phyloP scores from a whole-genome alignment of 108 stramenopile species.

The Fragilaria crotonensis region DNA sequence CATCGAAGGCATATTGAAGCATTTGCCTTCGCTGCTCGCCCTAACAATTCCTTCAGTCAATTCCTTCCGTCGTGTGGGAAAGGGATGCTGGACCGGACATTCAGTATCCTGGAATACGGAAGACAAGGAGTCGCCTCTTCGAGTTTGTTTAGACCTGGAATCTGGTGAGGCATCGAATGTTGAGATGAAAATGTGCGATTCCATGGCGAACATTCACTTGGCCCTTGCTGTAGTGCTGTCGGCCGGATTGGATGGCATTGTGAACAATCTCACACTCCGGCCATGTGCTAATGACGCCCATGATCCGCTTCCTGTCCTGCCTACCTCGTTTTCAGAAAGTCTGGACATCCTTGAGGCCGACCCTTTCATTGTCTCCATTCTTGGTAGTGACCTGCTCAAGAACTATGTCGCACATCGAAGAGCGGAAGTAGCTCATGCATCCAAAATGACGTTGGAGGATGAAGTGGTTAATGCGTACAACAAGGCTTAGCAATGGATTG shows the following conservation, averaged over 20 bases:
- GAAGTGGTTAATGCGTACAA: constrained; percentile 23
- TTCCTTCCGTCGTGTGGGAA: constrained; percentile 66
- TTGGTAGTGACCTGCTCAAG: constrained; percentile 39
- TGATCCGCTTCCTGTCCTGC: constrained; percentile 38
- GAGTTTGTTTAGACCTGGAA: constrained; percentile 40
- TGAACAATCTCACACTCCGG: constrained; percentile 23
- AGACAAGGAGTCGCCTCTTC: constrained; percentile 68
- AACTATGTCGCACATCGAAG: constrained; percentile 51
- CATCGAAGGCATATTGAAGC: constrained; percentile 65
- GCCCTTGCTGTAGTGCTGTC: constrained; percentile 53
- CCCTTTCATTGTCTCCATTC: constrained; percentile 22
- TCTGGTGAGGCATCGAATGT: constrained; percentile 44
- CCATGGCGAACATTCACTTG: constrained; percentile 63
- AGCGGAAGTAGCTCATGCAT: constrained; percentile 21
- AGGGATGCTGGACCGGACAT: constrained; percentile 79
- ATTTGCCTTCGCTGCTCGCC: constrained; percentile 59
- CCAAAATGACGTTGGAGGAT: constrained; percentile 32
- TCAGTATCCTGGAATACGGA: constrained; percentile 61
- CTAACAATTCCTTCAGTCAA: constrained; percentile 62
- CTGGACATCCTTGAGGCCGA: constrained; percentile 43
- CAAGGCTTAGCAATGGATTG: neutral
- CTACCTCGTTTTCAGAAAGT: constrained; percentile 36
- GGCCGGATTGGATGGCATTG: constrained; percentile 62
- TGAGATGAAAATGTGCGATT: constrained; percentile 64
- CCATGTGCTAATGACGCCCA: constrained; percentile 14